Percentiles rank a stretch among this genome's conserved stretches.
Conservation (phyloP, 2,329 filamentous ascomycete species). For the Pleoardoris graminearum region DNA sequence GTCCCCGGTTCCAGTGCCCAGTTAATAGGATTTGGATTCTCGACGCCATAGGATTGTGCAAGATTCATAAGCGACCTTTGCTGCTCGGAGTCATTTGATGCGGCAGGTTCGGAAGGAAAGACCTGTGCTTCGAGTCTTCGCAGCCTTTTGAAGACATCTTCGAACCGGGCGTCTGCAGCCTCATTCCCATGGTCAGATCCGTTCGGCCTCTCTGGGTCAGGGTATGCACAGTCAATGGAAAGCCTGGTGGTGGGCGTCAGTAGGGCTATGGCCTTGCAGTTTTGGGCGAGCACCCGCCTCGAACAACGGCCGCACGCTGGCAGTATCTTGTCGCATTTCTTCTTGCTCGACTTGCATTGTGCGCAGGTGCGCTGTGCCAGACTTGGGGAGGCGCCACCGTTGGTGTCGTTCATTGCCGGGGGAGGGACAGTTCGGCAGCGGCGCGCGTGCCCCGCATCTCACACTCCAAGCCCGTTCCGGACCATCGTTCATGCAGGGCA, state of each 20-base stretch:
- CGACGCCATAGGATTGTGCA: neutral
- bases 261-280: neutral
- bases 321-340: conserved; percentile 23
- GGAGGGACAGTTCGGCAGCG: neutral
- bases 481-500: neutral
- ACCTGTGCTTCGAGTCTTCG: conserved; percentile 17
- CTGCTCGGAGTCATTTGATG: neutral
- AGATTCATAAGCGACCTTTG: neutral
- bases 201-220: conserved; percentile 6
- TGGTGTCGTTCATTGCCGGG: conserved; percentile 5
- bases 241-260: conserved; percentile 10
- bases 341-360: conserved; percentile 23
- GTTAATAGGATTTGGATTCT: neutral
- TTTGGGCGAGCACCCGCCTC: conserved; percentile 11
- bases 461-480: neutral
- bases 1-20: conserved; percentile 13
- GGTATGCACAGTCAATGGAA: conserved; percentile 15
- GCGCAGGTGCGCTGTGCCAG: conserved; percentile 16
- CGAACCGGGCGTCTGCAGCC: conserved; percentile 14
- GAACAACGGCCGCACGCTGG: conserved; percentile 19
- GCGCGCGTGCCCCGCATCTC: neutral
- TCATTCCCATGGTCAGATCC: neutral
- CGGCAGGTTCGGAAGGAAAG: conserved; percentile 4
- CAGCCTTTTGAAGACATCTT: conserved; percentile 21
- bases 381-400: neutral